phyloP scores from a whole-genome alignment of 1,284 basidiomycete genomes.

The Singerocomus inundabilis region DNA sequence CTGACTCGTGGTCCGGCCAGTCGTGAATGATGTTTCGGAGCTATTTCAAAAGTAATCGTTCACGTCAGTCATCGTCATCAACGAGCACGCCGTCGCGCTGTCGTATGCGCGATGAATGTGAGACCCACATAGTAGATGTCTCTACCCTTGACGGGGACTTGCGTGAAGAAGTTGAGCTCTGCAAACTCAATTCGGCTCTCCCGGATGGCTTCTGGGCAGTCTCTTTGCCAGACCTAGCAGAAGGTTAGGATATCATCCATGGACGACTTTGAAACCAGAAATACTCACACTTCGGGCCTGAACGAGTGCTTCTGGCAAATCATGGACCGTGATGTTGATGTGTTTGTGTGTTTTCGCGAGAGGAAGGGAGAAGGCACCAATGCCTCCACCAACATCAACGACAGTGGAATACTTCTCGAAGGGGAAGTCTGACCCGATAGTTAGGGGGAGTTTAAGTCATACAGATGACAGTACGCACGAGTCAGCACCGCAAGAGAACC shows the following conservation, averaged over 20 bases:
- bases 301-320: constrained; percentile 26
- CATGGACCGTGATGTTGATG: constrained; percentile 32
- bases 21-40: constrained; percentile 33
- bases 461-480: constrained; percentile 14
- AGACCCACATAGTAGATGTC: constrained; percentile 35
- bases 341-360: constrained; percentile 27
- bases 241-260: neutral
- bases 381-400: constrained; percentile 37
- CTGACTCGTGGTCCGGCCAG: constrained; percentile 31
- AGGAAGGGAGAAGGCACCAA: constrained; percentile 31
- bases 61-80: neutral
- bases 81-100: no score
- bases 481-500: constrained; percentile 28
- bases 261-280: neutral
- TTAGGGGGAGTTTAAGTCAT: neutral
- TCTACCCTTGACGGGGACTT: constrained; percentile 25
- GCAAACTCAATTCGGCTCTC: constrained; percentile 26
- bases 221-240: constrained; percentile 24
- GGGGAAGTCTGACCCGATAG: constrained; percentile 22
- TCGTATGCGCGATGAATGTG: neutral
- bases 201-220: constrained; percentile 26
- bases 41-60: constrained; percentile 8
- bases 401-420: constrained; percentile 27
- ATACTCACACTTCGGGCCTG: constrained; percentile 24
- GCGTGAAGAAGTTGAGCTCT: constrained; percentile 32